These are phyloP conservation scores for Cicer chorassanicum DNA, from an alignment of 306 rosid species.

Conservation along the genomic window DNA sequence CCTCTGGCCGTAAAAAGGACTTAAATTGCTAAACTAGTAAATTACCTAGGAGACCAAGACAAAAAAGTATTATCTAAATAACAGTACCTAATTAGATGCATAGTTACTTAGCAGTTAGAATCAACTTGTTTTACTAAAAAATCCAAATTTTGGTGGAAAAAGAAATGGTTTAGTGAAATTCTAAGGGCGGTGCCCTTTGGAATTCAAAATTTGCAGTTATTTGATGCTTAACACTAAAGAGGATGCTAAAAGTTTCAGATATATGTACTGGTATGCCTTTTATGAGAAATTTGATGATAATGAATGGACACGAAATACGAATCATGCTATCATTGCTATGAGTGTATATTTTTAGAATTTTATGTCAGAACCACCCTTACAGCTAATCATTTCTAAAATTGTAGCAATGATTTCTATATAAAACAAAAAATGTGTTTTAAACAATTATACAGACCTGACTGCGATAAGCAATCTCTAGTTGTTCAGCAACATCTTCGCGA, in stretches of 20 bases:
- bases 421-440: constrained; percentile 36
- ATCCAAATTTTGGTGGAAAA: neutral
- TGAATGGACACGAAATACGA: neutral
- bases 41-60: neutral
- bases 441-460: constrained; percentile 60
- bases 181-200: neutral
- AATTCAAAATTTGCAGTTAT: constrained; percentile 14
- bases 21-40: constrained; percentile 13
- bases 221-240: constrained; percentile 11
- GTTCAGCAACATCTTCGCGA: constrained; percentile 95
- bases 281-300: constrained; percentile 2
- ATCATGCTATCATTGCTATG: neutral
- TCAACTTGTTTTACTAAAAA: constrained; percentile 7
- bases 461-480: constrained; percentile 84
- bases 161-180: constrained; percentile 9
- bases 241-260: constrained; percentile 28
- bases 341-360: constrained; percentile 16
- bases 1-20: neutral
- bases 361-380: constrained; percentile 21
- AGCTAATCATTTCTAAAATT: constrained; percentile 20
- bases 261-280: neutral
- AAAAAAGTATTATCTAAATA: constrained; percentile 11
- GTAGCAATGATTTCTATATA: constrained; percentile 20
- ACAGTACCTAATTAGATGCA: constrained; percentile 26
- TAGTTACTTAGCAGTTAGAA: neutral